Evolutionary conservation across 2,329 filamentous ascomycete genomes (phyloP).

Genomic region (Blumeriella jaapii): DNA sequence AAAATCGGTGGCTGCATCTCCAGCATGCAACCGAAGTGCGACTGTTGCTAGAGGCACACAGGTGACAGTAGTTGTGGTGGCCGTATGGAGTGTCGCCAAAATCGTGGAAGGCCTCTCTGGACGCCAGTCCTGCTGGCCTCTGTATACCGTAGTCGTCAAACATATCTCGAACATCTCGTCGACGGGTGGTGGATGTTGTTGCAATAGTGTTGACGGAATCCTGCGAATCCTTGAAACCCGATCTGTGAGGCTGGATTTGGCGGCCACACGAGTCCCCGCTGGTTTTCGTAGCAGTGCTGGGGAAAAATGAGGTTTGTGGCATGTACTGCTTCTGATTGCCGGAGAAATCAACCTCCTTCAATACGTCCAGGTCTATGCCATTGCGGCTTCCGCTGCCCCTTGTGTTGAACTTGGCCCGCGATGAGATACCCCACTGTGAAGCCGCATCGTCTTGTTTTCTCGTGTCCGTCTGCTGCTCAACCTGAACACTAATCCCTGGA

Average conservation of each 20-base stretch:
- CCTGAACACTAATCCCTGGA: conserved; percentile 9
- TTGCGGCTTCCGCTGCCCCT: not conserved
- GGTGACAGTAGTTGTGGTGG: conserved; percentile 35
- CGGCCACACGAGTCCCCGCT: conserved; percentile 2
- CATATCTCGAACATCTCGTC: conserved; percentile 35
- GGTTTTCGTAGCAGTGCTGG: not conserved
- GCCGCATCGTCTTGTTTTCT: conserved; percentile 11
- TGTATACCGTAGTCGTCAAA: conserved; percentile 37
- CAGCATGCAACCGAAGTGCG: conserved; percentile 32
- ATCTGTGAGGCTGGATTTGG: conserved; percentile 6
- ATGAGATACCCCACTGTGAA: conserved; percentile 8
- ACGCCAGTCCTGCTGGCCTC: conserved; percentile 30
- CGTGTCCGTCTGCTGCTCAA: conserved; percentile 3
- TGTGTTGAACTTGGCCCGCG: conserved; percentile 6
- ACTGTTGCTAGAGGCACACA: conserved; percentile 34
- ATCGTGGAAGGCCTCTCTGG: conserved; percentile 31
- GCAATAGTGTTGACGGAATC: conserved; percentile 12
- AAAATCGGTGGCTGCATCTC: conserved; percentile 40
- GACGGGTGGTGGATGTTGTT: conserved; percentile 29
- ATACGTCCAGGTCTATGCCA: not conserved
- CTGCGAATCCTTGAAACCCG: conserved; percentile 13
- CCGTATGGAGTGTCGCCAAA: conserved; percentile 18
- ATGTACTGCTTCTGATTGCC: conserved; percentile 15
- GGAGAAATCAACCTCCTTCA: conserved; percentile 5
- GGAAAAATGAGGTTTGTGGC: conserved; percentile 9